Base-by-base conservation (phyloP, 306 rosid species). In the Fagus crenata region DNA sequence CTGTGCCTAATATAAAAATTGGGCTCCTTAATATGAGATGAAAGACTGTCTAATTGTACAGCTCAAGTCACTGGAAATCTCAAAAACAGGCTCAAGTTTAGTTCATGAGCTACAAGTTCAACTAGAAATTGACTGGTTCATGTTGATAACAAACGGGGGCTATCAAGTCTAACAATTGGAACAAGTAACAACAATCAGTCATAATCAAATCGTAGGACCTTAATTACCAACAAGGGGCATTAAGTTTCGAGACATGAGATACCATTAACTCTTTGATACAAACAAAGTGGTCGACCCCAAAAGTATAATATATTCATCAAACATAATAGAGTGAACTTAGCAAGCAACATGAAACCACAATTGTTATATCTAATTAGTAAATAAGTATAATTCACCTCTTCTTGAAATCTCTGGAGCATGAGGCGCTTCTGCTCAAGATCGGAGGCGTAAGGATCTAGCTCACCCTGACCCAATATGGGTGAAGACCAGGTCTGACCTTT, bases 391-490 rank as follows among this genome's bases (percentile, higher is more conserved):
- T 55, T 90, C 39, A 95, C 99, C 97, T 95, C 99, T 79, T 92
- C 99, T 83, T 95, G 99, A 89, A 95, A 95, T 78, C 99, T 90
- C 91, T 92, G 97, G 78, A 95, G 99, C 99, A 95, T 92, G 67
- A 95, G 97, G 40, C 97, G 99, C 82, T 95, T 92, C 87, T 95
- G 97, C 51, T 95, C 99, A 55, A 95, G 87, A 85, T 95, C 97
- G 31, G 89, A 71, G 53, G 91, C 7, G 72, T 90, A 83, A 67
- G 97, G 89, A 84, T 95, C 99, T 73, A 95, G 84, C 83, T 90
- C 97, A 84, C 97, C 97, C 87, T 92, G 83, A 42, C 99, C 99
- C 81, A 81, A 60, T 76, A 95, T 88, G n/a, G 99, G 97, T 54
- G 97, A 92, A 84, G 93, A 90, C 99, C 99, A 95, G 75, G 99